A percentile compares a stretch with the other conserved stretches of the same genome.
Evolutionary conservation across 139 green algal species (phyloP).

Genomic region (Chlorella sp.): DNA sequence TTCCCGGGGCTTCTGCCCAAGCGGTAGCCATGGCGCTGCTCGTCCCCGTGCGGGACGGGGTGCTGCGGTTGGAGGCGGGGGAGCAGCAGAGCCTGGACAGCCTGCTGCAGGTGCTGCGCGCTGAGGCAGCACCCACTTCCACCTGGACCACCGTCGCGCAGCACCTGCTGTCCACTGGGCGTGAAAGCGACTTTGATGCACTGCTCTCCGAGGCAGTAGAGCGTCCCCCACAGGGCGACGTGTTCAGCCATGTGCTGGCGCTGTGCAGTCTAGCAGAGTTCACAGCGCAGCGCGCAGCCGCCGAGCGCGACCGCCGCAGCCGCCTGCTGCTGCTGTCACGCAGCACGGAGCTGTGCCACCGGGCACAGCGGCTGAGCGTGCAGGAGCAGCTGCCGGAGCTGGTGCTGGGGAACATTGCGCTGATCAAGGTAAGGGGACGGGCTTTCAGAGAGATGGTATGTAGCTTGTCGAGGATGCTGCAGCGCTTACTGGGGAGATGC

Average conservation of each 20-base stretch:
- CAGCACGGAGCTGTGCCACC: constrained; percentile 47
- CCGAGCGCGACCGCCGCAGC: constrained; percentile 42
- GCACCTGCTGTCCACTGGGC: constrained; percentile 69
- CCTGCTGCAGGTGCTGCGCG: constrained; percentile 20
- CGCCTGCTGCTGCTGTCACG: constrained; percentile 40
- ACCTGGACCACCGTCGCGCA: constrained; percentile 79
- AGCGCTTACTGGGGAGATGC: not conserved
- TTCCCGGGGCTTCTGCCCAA: no score
- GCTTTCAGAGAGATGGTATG: not conserved
- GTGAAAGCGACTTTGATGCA: constrained; percentile 42
- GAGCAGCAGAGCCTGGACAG: constrained; percentile 1
- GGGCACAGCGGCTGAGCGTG: constrained; percentile 46
- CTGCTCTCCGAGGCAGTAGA: constrained; percentile 46
- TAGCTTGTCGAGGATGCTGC: no score
- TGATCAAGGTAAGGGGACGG: constrained; percentile 59
- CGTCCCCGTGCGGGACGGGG: not conserved
- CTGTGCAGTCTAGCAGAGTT: constrained; percentile 74
- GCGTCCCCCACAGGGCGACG: constrained; percentile 53
- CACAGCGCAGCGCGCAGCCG: constrained; percentile 52
- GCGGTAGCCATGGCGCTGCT: constrained; percentile 7
- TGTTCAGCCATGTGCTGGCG: constrained; percentile 79
- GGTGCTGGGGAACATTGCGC: constrained; percentile 58
- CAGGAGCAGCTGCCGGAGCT: constrained; percentile 77
- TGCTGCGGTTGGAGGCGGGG: not conserved
- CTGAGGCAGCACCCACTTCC: constrained; percentile 51